phyloP scores from a whole-genome alignment of 129 eudicot genomes.

The Tagetes erecta region DNA sequence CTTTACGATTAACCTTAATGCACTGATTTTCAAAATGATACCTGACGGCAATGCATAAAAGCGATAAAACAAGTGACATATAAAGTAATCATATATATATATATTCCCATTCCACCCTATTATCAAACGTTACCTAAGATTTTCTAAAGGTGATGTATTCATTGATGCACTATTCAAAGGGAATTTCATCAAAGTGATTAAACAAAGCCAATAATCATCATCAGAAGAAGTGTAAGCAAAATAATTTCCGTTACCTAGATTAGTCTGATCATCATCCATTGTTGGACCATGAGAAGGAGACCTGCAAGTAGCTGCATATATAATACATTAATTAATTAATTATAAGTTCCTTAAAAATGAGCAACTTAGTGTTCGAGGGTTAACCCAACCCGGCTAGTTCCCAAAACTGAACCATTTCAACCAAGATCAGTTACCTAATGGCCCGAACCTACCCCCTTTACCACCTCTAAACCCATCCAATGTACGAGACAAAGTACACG shows the following conservation, averaged over 20 bases:
- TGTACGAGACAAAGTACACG: neutral
- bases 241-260: constrained; percentile 40
- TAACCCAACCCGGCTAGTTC: neutral
- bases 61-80: neutral
- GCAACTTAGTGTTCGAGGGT: neutral
- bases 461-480: neutral
- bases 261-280: constrained; percentile 37
- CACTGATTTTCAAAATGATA: neutral
- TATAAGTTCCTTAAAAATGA: neutral
- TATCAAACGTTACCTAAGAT: neutral
- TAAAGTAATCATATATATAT: neutral
- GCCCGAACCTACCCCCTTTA: neutral
- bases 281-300: constrained; percentile 33
- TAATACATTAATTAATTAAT: neutral
- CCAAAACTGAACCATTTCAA: neutral
- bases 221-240: neutral
- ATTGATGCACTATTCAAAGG: neutral
- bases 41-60: neutral
- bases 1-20: neutral
- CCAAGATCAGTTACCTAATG: neutral
- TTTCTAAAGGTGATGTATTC: constrained; percentile 1
- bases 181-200: neutral
- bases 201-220: neutral
- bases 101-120: neutral
- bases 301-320: constrained; percentile 53